Evolutionary conservation across 2,329 filamentous ascomycete genomes (phyloP), one percentile per base, ranked within the genome.

Genomic region (Neonectria magnoliae): DNA sequence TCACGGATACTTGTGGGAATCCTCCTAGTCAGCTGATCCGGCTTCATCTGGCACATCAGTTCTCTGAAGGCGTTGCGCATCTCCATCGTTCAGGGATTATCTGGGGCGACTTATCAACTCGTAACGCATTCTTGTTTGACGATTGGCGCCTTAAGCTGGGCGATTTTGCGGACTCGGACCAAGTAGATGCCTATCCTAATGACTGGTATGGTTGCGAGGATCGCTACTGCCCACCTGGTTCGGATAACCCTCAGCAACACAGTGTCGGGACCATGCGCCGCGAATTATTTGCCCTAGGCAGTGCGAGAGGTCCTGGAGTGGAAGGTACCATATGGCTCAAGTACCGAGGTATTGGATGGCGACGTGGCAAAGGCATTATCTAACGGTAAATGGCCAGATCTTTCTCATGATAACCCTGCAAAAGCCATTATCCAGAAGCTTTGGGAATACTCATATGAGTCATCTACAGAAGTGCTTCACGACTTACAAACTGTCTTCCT

Each of bases 71-170:
- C 16, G 48, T 60, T 29, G 41, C 57, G 27, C 41, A 48, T 48
- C 38, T 60, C 25, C 50, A 60, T 27, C 41, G 13, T 11, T 33
- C 3, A 5, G 57, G 27, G 22, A 48, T 60, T 27, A 27, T 60
- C 50, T 55, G 50, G 41, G 57, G 50, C 38, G 57, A 60, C 57
- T 18, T 60, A 20, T 60, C 57, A n/a, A 55, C 50, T 48, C 57
- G 57, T 22, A 60, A 60, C 29, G 57, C 41, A 22, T 54, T 60
- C 41, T 22, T 60, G 16, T 55, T 60, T 45, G 57, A 60, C 20
- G 57, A 54, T 11, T 47, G 50, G 48, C n/a, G 50, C 50, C 14
- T 60, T 27, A 60, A 60, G 57, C 48, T 60, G 48, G 48, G 48
- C 29, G 57, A 53, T 29, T 59, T 53, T 44, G 47, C 57, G 13